phyloP scores from a whole-genome alignment of 164 flowering plant genomes.

The Macadamia integrifolia region DNA sequence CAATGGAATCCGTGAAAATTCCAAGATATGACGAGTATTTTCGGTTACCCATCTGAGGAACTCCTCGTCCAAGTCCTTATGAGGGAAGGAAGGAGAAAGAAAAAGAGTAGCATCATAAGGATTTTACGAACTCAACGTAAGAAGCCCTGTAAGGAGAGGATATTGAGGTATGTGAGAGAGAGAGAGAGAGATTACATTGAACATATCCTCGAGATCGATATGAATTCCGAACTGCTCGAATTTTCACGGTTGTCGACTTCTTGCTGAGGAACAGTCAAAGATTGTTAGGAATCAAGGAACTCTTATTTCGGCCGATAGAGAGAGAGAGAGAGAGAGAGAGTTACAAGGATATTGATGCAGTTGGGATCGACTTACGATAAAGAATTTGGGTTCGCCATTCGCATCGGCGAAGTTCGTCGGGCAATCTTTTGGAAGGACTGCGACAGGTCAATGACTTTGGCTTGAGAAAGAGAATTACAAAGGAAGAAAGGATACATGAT shows the following conservation, averaged over 20 bases:
- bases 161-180: too few relatives aligned
- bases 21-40: slow-evolving; percentile 77
- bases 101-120: not conserved
- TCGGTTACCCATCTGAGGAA: slow-evolving; percentile 66
- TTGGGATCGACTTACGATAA: too few relatives aligned
- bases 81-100: slow-evolving; percentile 29
- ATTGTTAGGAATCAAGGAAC: not conserved
- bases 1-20: slow-evolving; percentile 76
- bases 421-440: slow-evolving; percentile 77
- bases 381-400: slow-evolving; percentile 77
- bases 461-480: slow-evolving; percentile 8
- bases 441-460: not conserved
- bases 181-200: slow-evolving; percentile 37
- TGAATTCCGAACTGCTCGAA: slow-evolving; percentile 40
- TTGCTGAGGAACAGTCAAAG: slow-evolving; percentile 49
- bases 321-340: slow-evolving; percentile 10
- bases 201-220: slow-evolving; percentile 76
- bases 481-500: not conserved
- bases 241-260: slow-evolving; percentile 74
- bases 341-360: slow-evolving; percentile 59
- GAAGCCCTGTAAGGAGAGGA: too few relatives aligned
- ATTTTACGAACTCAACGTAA: too few relatives aligned
- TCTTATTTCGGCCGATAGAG: not conserved
- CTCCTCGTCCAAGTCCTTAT: slow-evolving; percentile 80
- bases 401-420: slow-evolving; percentile 67